Base-by-base conservation (phyloP, 2,329 filamentous ascomycete genomes). In the Verticillium klebahnii region DNA sequence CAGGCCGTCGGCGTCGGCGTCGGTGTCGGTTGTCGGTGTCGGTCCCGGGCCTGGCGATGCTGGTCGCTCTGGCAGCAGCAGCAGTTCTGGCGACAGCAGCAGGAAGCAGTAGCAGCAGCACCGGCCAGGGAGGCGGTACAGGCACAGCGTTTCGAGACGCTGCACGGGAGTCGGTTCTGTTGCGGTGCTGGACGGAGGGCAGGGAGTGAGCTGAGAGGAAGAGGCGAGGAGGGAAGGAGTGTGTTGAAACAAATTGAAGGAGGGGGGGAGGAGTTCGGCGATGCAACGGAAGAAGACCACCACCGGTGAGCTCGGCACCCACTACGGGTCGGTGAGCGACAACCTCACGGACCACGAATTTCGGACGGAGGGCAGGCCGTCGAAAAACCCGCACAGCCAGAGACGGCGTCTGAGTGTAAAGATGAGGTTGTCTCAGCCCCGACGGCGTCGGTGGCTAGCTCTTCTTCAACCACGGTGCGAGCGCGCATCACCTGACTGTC, bases 391-490 rank as follows among this genome's bases (percentile, higher is more conserved):
- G 45, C 45, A 50, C 45, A 50, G 45, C 45, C 23, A n/a, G 45
- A 23, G 19, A 50, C 5, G 45, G 45, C 45, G 45, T 25, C 17
- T 23, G 19, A 25, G 34, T 45, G 23, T 23, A n/a, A 58, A 58
- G 39, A 58, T 58, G 56, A 40, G 36, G 57, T 31, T 58, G 57
- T 58, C 57, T 58, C 57, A 58, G 57, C 57, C 45, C 57, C 19
- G 57, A 34, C 57, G 29, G 37, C 57, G 23, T 11, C 23, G n/a
- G 45, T 50, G 45, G 45, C 45, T 23, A 50, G 45, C 45, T 50
- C 45, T 50, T 50, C 45, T 50, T 50, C 45, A 50, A 50, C 45
- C 39, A 45, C 15, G 45, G 45, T 50, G 45, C 45, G 45, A 23
- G 45, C 45, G n/a, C 19, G n/a, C 45, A 50, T 50, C 45, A 50